phyloP scores from a whole-genome alignment of 75 land plant genomes.

The Azolla pinnata region DNA sequence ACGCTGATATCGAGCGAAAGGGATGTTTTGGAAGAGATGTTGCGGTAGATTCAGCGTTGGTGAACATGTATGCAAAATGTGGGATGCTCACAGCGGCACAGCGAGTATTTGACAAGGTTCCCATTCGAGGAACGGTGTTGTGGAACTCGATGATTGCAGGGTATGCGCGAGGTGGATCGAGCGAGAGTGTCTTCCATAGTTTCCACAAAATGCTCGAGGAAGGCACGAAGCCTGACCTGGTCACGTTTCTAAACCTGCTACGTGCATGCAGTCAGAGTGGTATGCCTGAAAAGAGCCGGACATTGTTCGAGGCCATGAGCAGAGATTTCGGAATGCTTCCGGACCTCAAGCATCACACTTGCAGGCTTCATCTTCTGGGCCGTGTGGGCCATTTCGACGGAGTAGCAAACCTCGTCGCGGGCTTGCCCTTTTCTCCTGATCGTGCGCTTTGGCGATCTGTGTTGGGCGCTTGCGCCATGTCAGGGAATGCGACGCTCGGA shows the following conservation, averaged over 20 bases:
- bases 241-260: conserved; percentile 41
- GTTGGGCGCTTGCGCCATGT: neutral
- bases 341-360: neutral
- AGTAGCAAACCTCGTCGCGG: neutral
- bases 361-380: neutral
- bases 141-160: conserved; percentile 55
- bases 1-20: neutral
- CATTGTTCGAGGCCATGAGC: neutral
- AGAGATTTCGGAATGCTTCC: neutral
- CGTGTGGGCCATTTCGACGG: neutral
- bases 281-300: neutral
- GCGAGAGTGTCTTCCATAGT: conserved; percentile 29
- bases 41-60: conserved; percentile 36
- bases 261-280: neutral
- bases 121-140: conserved; percentile 30
- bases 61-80: conserved; percentile 51
- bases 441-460: neutral
- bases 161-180: conserved; percentile 28
- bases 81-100: conserved; percentile 24
- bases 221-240: conserved; percentile 27
- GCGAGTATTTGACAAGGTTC: conserved; percentile 28
- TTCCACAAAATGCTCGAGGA: conserved; percentile 32
- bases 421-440: neutral
- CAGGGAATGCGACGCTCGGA: neutral
- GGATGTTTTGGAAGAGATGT: conserved; percentile 9